Conservation (phyloP, 2,329 filamentous ascomycete species). For the Neurospora crassa region DNA sequence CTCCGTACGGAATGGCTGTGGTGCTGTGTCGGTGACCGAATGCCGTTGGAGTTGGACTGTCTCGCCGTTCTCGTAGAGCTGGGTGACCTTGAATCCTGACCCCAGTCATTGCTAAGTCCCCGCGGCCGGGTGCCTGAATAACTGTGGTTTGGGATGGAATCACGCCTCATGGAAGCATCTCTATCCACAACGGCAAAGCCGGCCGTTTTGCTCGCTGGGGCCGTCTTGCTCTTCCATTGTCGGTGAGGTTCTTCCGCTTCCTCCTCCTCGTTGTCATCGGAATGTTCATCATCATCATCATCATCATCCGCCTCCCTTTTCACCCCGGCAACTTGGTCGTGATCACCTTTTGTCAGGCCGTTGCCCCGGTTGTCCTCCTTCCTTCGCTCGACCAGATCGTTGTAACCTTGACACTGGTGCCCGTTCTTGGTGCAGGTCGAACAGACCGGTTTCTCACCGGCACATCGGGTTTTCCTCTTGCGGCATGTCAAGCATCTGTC, state of each 20-base stretch:
- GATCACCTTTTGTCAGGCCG: conserved; percentile 5
- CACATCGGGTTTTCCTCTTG: conserved; percentile 67
- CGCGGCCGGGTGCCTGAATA: conserved; percentile 6
- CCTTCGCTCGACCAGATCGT: conserved; percentile 41
- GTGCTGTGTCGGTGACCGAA: conserved; percentile 36
- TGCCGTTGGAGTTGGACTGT: conserved; percentile 19
- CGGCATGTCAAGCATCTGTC: conserved; percentile 61
- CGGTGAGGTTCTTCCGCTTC: conserved; percentile 22
- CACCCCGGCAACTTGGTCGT: conserved; percentile 1
- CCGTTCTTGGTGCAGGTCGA: conserved; percentile 65
- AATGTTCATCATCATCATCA: conserved; percentile 18
- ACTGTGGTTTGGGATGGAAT: conserved; percentile 15
- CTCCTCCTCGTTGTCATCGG: conserved; percentile 26
- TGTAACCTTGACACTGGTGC: conserved; percentile 60
- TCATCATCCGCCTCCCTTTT: conserved; percentile 7
- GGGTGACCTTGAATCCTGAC: conserved; percentile 12
- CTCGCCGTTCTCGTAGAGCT: conserved; percentile 9
- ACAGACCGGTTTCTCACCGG: conserved; percentile 62
- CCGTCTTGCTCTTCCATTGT: conserved; percentile 20
- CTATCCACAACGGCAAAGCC: conserved; percentile 17
- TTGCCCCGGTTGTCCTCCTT: conserved; percentile 18
- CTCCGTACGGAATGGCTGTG: conserved; percentile 28
- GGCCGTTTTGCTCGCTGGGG: conserved; percentile 14
- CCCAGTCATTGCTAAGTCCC: conserved; percentile 19
- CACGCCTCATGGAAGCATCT: conserved; percentile 10